Base-by-base conservation (phyloP, 2,329 filamentous ascomycete genomes). In the Hyphodiscus sp. region DNA sequence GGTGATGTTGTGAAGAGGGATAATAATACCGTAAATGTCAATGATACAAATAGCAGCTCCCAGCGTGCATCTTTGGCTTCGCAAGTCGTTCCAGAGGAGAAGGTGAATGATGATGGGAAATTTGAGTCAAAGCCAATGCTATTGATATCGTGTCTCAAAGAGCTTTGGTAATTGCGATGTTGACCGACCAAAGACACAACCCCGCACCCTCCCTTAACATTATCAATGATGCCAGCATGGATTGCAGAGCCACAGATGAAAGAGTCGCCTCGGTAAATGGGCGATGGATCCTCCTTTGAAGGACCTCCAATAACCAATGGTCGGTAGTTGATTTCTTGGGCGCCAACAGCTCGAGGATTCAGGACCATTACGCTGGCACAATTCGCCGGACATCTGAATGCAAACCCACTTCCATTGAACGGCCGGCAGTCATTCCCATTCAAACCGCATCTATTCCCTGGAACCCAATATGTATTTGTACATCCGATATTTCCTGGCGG, bases 161-260 rank as follows among this genome's bases (percentile, higher is more conserved):
- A 83, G 43, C 80, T 76, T 43, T 77, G 71, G 65, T 84, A 96
- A 47, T 78, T 73, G 51, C 77, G 73, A 52, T 82, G 80, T 51
- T 84, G 78, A 20, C 91, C 91, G 20, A 88, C 77, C 41, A 94
- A 76, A 51, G 81, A 78, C 30, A 94, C 79, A 2, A 95, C 88
- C 53, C 91, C 91, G 62, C 91, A 96, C 1, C 91, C 91, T 41
- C 91, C 91, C 29, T 80, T 74, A 0, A 75, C 71, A 63, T 91
- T 82, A 38, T 80, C 81, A 56, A 95, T 81, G 62, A 91, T 77
- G 19, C 90, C 91, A 0, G 89, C 83, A 66, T 96, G 91, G 48
- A 95, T 88, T 33, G 90, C 91, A 13, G 91, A 79, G 54, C 83
- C 85, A 66, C 91, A 96, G 51, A 96, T 85, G 71, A 89, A 95